Conservation (phyloP, 805 yeast genomes). For the Vanderwaltozyma verrucispora region DNA sequence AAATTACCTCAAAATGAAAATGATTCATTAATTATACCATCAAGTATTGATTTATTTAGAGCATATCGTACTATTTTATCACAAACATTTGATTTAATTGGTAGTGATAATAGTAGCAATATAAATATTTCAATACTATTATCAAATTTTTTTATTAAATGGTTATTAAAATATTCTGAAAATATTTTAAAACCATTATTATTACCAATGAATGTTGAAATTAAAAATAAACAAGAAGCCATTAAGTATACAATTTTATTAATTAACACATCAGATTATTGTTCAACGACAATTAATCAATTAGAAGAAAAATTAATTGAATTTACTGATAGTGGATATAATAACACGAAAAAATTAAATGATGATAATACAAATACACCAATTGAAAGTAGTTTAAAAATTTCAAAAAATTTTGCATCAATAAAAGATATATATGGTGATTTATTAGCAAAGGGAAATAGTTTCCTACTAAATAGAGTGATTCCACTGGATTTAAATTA, state of each 20-base stretch:
- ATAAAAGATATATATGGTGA: conserved; percentile 48
- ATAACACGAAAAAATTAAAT: conserved; percentile 8
- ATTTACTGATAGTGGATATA: no score
- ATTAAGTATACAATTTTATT: conserved; percentile 58
- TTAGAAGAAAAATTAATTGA: conserved; percentile 50
- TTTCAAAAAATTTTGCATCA: conserved; percentile 41
- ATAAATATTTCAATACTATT: conserved; percentile 32
- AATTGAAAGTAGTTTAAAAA: conserved; percentile 26
- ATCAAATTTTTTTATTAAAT: conserved; percentile 51
- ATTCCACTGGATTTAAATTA: conserved; percentile 51
- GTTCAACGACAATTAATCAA: conserved; percentile 68
- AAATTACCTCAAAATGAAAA: conserved; percentile 41
- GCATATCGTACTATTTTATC: conserved; percentile 60
- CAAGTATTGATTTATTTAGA: conserved; percentile 81
- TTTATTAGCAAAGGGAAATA: conserved; percentile 48
- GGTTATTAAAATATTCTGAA: conserved; percentile 49
- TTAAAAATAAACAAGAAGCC: conserved; percentile 44
- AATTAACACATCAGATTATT: conserved; percentile 83
- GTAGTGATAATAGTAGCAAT: conserved; percentile 26
- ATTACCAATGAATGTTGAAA: conserved; percentile 32
- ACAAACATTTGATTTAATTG: conserved; percentile 52
- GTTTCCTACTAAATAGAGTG: conserved; percentile 41
- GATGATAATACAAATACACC: no score
- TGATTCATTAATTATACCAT: conserved; percentile 61
- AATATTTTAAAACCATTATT: conserved; percentile 41